Evolutionary conservation across 441 rosid genomes (phyloP).

Genomic region (Jatropha podagrica): DNA sequence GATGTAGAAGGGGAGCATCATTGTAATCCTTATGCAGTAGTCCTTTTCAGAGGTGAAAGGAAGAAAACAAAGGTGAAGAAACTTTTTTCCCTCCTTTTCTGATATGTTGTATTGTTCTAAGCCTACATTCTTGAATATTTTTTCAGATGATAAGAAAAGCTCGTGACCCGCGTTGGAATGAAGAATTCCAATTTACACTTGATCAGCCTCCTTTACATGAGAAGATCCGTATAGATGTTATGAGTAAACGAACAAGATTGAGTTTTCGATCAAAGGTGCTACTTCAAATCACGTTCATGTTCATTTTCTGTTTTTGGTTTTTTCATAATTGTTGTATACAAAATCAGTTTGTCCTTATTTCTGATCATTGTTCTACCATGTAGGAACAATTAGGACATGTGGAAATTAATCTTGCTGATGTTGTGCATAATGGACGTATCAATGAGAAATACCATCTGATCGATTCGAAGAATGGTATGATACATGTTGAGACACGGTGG

Average conservation of each 20-base stretch:
- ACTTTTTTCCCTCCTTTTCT: background rate
- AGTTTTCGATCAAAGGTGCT: constrained; percentile 71
- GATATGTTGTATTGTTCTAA: background rate
- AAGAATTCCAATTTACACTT: constrained; percentile 77
- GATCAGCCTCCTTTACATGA: constrained; percentile 87
- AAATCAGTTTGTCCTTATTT: background rate
- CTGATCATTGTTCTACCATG: background rate
- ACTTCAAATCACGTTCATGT: background rate
- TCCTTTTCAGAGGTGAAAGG: constrained; percentile 75
- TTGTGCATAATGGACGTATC: constrained; percentile 76
- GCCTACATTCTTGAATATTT: background rate
- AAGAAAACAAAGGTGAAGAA: constrained; percentile 73
- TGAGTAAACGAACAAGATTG: constrained; percentile 67
- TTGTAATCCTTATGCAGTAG: constrained; percentile 71
- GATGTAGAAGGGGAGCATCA: constrained; percentile 78
- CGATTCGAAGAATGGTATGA: constrained; percentile 73
- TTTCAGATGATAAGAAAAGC: constrained; percentile 63
- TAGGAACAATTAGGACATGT: constrained; percentile 84
- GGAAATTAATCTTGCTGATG: constrained; percentile 77
- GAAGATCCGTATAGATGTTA: constrained; percentile 67
- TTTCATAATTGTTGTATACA: too few relatives aligned
- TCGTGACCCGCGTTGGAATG: constrained; percentile 83
- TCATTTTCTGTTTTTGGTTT: background rate
- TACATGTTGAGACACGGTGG: constrained; percentile 81
- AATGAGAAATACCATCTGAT: constrained; percentile 81